Evolutionary conservation across 768 basidiomycete species (phyloP).

Genomic region (Rhodotorula paludigena): DNA sequence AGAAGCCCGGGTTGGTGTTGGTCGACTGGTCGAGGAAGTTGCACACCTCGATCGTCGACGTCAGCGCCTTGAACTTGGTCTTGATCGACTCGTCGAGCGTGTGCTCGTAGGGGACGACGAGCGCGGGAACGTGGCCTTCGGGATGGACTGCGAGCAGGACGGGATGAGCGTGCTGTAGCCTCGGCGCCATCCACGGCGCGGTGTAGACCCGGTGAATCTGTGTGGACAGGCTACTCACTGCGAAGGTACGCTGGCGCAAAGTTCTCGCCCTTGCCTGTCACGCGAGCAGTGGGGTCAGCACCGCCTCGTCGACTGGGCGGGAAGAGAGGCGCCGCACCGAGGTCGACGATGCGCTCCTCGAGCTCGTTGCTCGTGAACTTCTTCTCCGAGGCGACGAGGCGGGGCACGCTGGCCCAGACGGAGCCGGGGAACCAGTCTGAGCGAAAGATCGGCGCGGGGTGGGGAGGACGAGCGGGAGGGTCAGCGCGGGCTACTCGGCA

Average conservation of each 20-base stretch:
- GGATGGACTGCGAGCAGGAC: slow-evolving; percentile 26
- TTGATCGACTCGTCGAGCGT: slow-evolving; percentile 25
- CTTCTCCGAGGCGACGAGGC: slow-evolving; percentile 30
- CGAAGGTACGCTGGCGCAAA: slow-evolving; percentile 29
- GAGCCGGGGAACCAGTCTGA: slow-evolving; percentile 16
- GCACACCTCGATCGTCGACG: slow-evolving; percentile 4
- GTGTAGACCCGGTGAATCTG: too few relatives aligned
- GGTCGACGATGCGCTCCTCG: slow-evolving; percentile 23
- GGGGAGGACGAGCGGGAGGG: background rate
- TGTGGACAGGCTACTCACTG: slow-evolving; percentile 11
- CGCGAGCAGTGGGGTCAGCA: background rate
- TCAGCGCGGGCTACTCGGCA: background rate
- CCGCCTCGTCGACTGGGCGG: too few relatives aligned
- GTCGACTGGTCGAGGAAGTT: slow-evolving; percentile 33
- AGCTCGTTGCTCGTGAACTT: slow-evolving; percentile 26
- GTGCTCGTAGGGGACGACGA: slow-evolving; percentile 36
- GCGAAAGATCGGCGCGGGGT: background rate
- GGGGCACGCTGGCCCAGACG: slow-evolving; percentile 24
- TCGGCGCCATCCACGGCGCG: too few relatives aligned
- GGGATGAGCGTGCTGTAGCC: too few relatives aligned
- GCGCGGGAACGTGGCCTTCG: slow-evolving; percentile 18
- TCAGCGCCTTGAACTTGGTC: slow-evolving; percentile 33
- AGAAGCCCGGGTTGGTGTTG: background rate
- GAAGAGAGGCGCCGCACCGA: background rate
- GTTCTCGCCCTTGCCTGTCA: slow-evolving; percentile 32